These are phyloP conservation scores for Colletotrichum cordylinicola DNA, from an alignment of 2,329 filamentous ascomycete species.

Conservation along the genomic window DNA sequence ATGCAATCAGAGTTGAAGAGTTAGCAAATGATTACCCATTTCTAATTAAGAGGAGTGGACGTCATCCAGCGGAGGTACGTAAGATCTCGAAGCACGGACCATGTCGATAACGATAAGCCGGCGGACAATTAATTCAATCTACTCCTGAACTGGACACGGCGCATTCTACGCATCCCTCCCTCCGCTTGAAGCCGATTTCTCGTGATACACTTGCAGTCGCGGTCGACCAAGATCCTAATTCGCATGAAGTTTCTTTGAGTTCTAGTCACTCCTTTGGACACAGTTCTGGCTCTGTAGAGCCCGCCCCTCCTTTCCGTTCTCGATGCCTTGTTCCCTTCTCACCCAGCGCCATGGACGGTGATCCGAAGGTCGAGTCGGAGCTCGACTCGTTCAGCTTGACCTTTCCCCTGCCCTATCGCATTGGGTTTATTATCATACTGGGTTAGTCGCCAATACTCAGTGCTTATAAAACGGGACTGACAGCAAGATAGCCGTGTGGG, in stretches of 20 bases:
- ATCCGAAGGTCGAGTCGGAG: constrained; percentile 71
- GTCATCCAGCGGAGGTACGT: background rate
- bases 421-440: constrained; percentile 83
- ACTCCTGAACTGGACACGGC: constrained; percentile 5
- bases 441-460: constrained; percentile 57
- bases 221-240: background rate
- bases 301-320: constrained; percentile 9
- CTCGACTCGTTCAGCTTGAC: constrained; percentile 88
- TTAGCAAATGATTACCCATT: background rate
- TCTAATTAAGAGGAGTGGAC: background rate
- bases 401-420: constrained; percentile 87
- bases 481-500: constrained; percentile 77
- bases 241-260: background rate
- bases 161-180: background rate
- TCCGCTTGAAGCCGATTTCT: background rate
- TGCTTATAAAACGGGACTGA: constrained; percentile 2
- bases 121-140: background rate
- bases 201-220: background rate
- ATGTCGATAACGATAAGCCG: constrained; percentile 16
- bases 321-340: constrained; percentile 13
- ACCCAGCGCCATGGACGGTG: constrained; percentile 68
- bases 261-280: constrained; percentile 13
- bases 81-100: constrained; percentile 2
- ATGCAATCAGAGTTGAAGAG: background rate
- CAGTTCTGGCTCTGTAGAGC: background rate